Conservation (phyloP, 345 rosid genomes). For the Noccaea bulbosa region DNA sequence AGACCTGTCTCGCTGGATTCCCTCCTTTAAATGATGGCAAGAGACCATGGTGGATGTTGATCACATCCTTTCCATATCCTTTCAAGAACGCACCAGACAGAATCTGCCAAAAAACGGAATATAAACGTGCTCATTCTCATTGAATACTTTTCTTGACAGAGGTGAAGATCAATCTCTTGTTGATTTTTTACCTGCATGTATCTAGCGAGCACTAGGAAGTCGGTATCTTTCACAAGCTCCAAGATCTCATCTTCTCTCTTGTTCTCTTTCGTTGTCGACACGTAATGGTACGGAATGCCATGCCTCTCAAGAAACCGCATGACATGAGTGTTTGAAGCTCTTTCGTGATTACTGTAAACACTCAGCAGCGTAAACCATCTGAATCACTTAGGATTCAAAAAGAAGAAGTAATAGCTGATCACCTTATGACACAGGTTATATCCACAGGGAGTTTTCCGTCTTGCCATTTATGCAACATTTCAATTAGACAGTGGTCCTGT, state of each 20-base stretch:
- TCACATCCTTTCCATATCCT: constrained; percentile 81
- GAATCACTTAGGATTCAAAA: too few relatives aligned
- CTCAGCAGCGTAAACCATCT: too few relatives aligned
- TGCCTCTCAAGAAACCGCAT: constrained; percentile 85
- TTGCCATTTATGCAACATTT: constrained; percentile 86
- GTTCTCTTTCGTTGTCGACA: constrained; percentile 57
- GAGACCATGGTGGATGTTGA: constrained; percentile 98
- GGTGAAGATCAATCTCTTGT: too few relatives aligned
- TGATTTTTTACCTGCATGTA: constrained; percentile 87
- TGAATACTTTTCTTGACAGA: neutral
- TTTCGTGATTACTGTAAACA: constrained; percentile 74
- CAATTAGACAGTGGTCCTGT: constrained; percentile 90
- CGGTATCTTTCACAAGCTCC: constrained; percentile 80
- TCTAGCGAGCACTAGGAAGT: constrained; percentile 92
- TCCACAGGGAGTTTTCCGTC: constrained; percentile 90
- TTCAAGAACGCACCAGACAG: constrained; percentile 68
- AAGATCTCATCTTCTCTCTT: constrained; percentile 80
- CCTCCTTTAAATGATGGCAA: constrained; percentile 93
- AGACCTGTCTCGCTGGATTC: constrained; percentile 79
- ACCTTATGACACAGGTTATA: constrained; percentile 90
- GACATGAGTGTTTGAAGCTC: constrained; percentile 86
- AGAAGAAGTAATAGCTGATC: too few relatives aligned
- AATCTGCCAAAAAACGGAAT: constrained; percentile 49
- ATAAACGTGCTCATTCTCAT: neutral
- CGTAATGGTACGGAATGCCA: constrained; percentile 78